Evolutionary conservation across 2,329 filamentous ascomycete species (phyloP), one percentile per base, ranked within the genome.

Genomic region (Talaromyces piceae): DNA sequence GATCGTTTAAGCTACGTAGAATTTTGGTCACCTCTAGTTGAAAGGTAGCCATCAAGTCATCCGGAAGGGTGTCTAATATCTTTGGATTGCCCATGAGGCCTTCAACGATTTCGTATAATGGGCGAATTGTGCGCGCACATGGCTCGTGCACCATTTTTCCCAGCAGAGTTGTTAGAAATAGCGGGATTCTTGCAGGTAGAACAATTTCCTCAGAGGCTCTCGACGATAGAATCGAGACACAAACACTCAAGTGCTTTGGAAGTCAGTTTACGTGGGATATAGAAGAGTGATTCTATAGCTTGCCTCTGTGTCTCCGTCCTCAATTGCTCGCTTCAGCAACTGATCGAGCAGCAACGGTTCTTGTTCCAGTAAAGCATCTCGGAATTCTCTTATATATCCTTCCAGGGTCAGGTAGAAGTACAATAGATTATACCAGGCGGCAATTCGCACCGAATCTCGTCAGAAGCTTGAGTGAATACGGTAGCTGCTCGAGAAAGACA

Each of bases 381-480:
- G 61, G 49, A 71, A 64, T 5, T 44, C 18, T 1, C 55, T 30
- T n/a, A 63, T 52, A 13, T 46, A 57, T 30, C 58, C 69, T 73
- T 49, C 52, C 30, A 44, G 26, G 46, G 49, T 47, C 41, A 49
- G 33, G 50, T 46, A 13, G 47, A 7, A 23, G 46, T 8, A 26
- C 41, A 44, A 13, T 44, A 43, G 20, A 12, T 16, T 18, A 28
- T 25, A 12, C 20, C 23, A 13, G 39, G 53, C 25, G 67, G n/a
- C n/a, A n/a, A n/a, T 16, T 4, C 61, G 55, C 51, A 79, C 77
- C 72, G 26, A 82, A 71, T 31, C 58, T 62, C n/a, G 71, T 63
- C 33, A 83, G 61, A 25, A 82, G 66, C 54, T 76, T 75, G 3
- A 73, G 68, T 64, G 77, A 79, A 43, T 73, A 69, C 28, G 75